Conservation (phyloP, 2,329 filamentous ascomycete species). For the Penicillium frequentans region DNA sequence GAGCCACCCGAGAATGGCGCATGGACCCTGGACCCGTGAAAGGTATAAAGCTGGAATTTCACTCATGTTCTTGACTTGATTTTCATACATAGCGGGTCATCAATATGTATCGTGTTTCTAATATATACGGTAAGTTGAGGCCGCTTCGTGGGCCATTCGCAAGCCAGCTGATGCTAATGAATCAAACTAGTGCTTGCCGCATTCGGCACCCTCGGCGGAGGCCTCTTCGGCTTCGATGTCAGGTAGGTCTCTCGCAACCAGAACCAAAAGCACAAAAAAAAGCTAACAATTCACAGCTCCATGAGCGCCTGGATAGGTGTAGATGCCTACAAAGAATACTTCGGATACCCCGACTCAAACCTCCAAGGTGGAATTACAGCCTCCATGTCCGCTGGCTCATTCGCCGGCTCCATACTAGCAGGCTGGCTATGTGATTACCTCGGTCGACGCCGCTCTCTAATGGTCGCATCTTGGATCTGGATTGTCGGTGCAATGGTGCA, state of each 20-base stretch:
- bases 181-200: constrained; percentile 48
- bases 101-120: constrained; percentile 42
- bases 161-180: not conserved
- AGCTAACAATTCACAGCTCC: constrained; percentile 24
- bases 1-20: constrained; percentile 9
- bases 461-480: constrained; percentile 27
- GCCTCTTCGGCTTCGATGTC: constrained; percentile 61
- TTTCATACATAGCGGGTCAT: not conserved
- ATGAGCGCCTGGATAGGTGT: constrained; percentile 51
- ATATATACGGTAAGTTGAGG: constrained; percentile 45
- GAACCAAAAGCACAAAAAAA: not conserved
- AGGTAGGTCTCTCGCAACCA: constrained; percentile 42
- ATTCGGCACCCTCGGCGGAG: constrained; percentile 58
- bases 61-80: not conserved
- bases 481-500: constrained; percentile 29
- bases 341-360: constrained; percentile 47
- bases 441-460: constrained; percentile 24
- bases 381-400: constrained; percentile 45
- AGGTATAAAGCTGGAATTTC: constrained; percentile 16
- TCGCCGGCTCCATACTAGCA: constrained; percentile 20
- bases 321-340: constrained; percentile 55
- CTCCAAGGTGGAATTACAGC: constrained; percentile 53
- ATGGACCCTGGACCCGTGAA: constrained; percentile 1
- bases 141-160: not conserved
- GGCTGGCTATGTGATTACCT: constrained; percentile 26